These are phyloP conservation scores for Hysterangium stoloniferum DNA, from an alignment of 768 basidiomycete genomes.

Conservation along the genomic window DNA sequence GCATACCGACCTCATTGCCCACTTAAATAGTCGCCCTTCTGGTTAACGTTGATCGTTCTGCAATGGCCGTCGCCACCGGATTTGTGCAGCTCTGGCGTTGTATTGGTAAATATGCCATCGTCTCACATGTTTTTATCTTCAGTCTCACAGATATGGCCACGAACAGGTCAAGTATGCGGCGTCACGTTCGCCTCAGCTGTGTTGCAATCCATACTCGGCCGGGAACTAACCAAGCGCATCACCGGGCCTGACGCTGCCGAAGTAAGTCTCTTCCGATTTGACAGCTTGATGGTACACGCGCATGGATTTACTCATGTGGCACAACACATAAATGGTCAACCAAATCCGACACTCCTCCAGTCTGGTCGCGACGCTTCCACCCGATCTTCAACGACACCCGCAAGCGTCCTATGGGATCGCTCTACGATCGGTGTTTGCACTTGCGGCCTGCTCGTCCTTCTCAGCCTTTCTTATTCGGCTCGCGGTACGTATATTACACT, in stretches of 20 bases:
- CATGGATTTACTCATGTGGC: neutral
- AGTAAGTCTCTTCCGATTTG: conserved; percentile 26
- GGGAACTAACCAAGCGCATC: conserved; percentile 48
- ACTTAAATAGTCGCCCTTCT: conserved; percentile 49
- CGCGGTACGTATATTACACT: conserved; percentile 45
- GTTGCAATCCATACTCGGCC: conserved; percentile 52
- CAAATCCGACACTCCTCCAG: conserved; percentile 55
- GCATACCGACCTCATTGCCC: no score
- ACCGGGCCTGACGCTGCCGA: conserved; percentile 44
- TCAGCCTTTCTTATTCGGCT: conserved; percentile 52
- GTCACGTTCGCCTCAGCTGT: conserved; percentile 61
- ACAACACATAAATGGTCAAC: conserved; percentile 44
- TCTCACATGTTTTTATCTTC: neutral
- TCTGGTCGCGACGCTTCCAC: conserved; percentile 44
- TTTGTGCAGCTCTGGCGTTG: conserved; percentile 63
- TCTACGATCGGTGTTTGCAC: conserved; percentile 53
- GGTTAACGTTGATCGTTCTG: conserved; percentile 53
- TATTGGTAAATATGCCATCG: conserved; percentile 38
- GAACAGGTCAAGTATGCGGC: conserved; percentile 59
- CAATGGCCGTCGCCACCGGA: conserved; percentile 61
- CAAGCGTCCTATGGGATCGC: conserved; percentile 55
- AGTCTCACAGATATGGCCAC: neutral
- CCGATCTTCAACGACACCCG: conserved; percentile 42
- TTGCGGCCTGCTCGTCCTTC: conserved; percentile 51
- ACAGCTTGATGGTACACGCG: neutral